A percentile compares a stretch with the other conserved stretches of the same genome.
Evolutionary conservation across 441 rosid genomes (phyloP).

Genomic region (Populus hybrid): DNA sequence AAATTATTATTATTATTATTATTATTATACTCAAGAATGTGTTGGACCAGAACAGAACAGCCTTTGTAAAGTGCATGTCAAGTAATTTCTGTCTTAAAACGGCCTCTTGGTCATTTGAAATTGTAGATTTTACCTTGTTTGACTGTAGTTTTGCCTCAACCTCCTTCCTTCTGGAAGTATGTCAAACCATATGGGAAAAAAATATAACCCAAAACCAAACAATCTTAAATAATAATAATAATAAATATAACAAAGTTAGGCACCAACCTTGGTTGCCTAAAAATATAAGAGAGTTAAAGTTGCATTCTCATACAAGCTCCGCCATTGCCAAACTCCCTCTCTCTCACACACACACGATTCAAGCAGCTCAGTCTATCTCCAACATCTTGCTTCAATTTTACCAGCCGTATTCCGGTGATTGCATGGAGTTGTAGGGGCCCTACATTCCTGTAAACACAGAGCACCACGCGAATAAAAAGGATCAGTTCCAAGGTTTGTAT

Average conservation of each 20-base stretch:
- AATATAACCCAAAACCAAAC: constrained; percentile 11
- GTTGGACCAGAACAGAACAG: too few relatives aligned
- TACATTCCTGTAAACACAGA: background rate
- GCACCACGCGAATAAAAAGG: background rate
- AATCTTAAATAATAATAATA: background rate
- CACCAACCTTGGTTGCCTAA: constrained; percentile 35
- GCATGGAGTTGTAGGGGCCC: constrained; percentile 34
- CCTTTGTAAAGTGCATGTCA: too few relatives aligned
- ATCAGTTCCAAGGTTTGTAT: constrained; percentile 4
- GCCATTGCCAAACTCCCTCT: background rate
- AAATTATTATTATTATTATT: too few relatives aligned
- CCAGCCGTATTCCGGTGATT: background rate
- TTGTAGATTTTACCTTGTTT: constrained; percentile 16
- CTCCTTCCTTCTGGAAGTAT: constrained; percentile 17
- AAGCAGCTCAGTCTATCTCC: background rate
- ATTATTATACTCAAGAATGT: too few relatives aligned
- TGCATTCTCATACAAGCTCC: constrained; percentile 40
- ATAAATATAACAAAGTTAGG: constrained; percentile 31
- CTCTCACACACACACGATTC: background rate
- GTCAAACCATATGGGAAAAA: background rate
- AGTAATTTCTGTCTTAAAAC: too few relatives aligned
- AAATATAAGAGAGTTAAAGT: constrained; percentile 26
- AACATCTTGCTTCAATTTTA: background rate
- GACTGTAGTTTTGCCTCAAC: constrained; percentile 13
- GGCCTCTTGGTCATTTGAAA: constrained; percentile 4